Evolutionary conservation across 2,329 filamentous ascomycete species (phyloP), one percentile per base, ranked within the genome.

Genomic region (Talaromyces islandicus): DNA sequence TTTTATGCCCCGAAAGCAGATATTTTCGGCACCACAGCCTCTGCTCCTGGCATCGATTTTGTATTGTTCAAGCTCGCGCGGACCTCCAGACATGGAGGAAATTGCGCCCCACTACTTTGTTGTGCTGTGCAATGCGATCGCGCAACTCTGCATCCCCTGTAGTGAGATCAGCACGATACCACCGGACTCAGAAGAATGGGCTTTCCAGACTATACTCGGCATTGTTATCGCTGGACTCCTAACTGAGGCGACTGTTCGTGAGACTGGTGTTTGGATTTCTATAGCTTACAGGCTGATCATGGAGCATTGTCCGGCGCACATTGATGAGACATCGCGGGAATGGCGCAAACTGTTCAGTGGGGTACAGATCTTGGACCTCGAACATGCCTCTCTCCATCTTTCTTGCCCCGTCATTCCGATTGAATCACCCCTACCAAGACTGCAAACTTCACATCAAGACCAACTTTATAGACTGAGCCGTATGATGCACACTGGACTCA

Each of bases 331-430:
- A 4, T 58, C 59, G 21, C 59, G 59, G 32, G 59, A 61, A 58
- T 61, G 59, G 59, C 55, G 59, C n/a, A 61, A 61, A 56, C 56
- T 61, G n/a, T 61, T 61, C 38, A 58, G 59, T 12, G 59, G 59
- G 10, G 55, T 61, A 25, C 59, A 61, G 21, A 61, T 61, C 4
- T 58, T 61, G 11, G 59, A 61, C 27, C 59, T 61, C 29, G 60
- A 62, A 30, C 60, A 62, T 32, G 60, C 60, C 38, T 62, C 60
- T 35, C 60, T 62, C 10, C 60, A 62, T 57, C 50, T 62, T 25
- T 62, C 57, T 11, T 62, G 60, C n/a, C 60, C 60, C 12, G 38
- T 62, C 12, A 56, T 62, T 54, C 60, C 60, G 21, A 62, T 62
- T 43, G 60, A 62, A 24, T 62, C 60, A 14, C 60, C 60, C 0